phyloP scores from a whole-genome alignment of 495 filamentous ascomycete species.

The Penicillium pancosmium region DNA sequence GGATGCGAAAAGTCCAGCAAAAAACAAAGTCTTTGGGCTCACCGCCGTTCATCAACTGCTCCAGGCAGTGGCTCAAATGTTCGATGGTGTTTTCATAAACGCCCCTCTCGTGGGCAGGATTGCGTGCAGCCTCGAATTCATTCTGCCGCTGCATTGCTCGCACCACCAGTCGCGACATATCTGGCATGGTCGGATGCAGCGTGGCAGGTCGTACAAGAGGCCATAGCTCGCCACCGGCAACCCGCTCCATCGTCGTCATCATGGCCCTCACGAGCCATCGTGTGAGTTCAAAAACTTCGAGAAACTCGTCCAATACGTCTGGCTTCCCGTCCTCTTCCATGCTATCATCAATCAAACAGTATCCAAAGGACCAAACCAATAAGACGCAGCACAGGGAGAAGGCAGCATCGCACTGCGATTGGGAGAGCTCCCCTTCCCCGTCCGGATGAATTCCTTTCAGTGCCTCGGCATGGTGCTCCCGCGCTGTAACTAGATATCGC shows the following conservation, averaged over 20 bases:
- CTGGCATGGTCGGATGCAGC: constrained; percentile 34
- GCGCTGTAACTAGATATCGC: constrained; percentile 33
- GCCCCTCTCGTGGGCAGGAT: constrained; percentile 34
- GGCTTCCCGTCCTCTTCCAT: constrained; percentile 22
- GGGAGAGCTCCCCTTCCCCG: constrained; percentile 29
- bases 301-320: constrained; percentile 40
- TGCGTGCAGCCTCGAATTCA: constrained; percentile 24
- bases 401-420: constrained; percentile 45
- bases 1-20: constrained; percentile 54
- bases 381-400: constrained; percentile 51
- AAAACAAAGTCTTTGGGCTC: constrained; percentile 46
- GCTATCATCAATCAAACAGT: constrained; percentile 32
- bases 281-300: constrained; percentile 45
- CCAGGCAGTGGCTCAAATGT: constrained; percentile 32
- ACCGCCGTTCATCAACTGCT: constrained; percentile 36
- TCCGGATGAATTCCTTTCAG: constrained; percentile 33
- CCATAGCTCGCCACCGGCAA: constrained; percentile 41
- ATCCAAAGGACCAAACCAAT: constrained; percentile 48
- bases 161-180: constrained; percentile 41
- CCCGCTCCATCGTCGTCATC: constrained; percentile 30
- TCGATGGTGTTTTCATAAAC: constrained; percentile 35
- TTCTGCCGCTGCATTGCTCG: constrained; percentile 36
- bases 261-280: constrained; percentile 42
- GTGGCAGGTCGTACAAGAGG: constrained; percentile 30
- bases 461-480: constrained; percentile 44